Percentiles rank a stretch among this genome's conserved stretches.
These are phyloP conservation scores for Melampsora medusae DNA, from an alignment of 1,284 basidiomycete genomes.

Conservation along the genomic window DNA sequence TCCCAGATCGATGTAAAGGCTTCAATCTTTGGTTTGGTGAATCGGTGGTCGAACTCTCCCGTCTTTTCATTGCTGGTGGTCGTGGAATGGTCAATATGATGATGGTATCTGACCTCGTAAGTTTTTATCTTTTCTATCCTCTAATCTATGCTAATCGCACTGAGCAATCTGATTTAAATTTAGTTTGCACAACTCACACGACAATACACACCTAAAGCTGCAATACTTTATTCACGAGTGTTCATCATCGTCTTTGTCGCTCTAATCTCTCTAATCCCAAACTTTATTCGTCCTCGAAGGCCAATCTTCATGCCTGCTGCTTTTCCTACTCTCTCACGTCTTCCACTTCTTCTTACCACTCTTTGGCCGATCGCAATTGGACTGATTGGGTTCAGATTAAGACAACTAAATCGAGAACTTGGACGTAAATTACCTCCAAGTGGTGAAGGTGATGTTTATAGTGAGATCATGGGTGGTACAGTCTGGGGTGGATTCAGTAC, in stretches of 20 bases:
- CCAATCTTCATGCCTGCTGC: constrained; percentile 33
- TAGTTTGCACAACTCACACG: constrained; percentile 29
- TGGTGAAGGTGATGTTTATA: constrained; percentile 45
- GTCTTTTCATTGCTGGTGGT: constrained; percentile 38
- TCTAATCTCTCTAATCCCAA: constrained; percentile 22
- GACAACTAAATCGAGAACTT: constrained; percentile 48
- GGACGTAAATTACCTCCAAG: constrained; percentile 46
- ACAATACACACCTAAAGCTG: constrained; percentile 44
- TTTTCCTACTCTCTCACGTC: constrained; percentile 47
- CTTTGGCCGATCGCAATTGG: constrained; percentile 51
- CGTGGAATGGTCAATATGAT: constrained; percentile 45
- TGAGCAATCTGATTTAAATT: background rate
- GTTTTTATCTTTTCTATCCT: background rate
- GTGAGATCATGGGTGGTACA: constrained; percentile 43
- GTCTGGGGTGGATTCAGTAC: constrained; percentile 38
- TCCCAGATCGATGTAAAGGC: constrained; percentile 49
- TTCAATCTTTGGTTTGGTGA: constrained; percentile 39
- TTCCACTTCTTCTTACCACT: constrained; percentile 46
- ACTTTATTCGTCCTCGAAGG: constrained; percentile 35
- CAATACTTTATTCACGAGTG: constrained; percentile 40
- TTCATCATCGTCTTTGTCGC: constrained; percentile 41
- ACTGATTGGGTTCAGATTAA: constrained; percentile 50
- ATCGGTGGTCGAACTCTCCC: constrained; percentile 26
- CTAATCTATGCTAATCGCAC: no score
- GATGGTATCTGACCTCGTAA: constrained; percentile 39